Evolutionary conservation across 306 rosid species (phyloP).

Genomic region (Lathyrus aphaca): DNA sequence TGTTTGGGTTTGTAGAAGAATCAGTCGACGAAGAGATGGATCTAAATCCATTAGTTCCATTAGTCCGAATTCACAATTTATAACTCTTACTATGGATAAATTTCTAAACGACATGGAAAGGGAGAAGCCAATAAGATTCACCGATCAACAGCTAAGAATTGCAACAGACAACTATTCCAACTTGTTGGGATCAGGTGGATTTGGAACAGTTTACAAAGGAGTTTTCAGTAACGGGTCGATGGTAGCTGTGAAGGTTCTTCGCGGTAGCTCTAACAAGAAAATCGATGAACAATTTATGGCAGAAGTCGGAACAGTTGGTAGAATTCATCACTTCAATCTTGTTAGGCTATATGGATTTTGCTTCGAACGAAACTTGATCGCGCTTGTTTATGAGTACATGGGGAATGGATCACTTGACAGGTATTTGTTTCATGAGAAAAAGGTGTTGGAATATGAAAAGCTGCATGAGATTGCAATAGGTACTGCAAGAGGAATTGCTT

Average conservation of each 20-base stretch:
- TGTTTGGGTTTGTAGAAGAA: not conserved
- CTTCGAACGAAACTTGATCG: constrained; percentile 39
- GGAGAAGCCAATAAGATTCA: constrained; percentile 50
- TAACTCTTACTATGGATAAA: constrained; percentile 38
- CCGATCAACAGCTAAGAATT: constrained; percentile 31
- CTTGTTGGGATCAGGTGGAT: constrained; percentile 53
- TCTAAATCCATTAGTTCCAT: not conserved
- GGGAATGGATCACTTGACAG: constrained; percentile 49
- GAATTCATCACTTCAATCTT: constrained; percentile 45
- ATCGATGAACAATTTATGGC: constrained; percentile 49
- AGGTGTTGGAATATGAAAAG: not conserved
- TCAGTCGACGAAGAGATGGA: not conserved
- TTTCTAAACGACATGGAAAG: constrained; percentile 47
- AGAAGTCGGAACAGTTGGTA: constrained; percentile 36
- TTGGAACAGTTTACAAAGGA: constrained; percentile 37
- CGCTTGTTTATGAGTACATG: constrained; percentile 53
- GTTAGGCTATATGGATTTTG: constrained; percentile 49
- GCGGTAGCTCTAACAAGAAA: constrained; percentile 33
- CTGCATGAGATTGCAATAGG: constrained; percentile 12
- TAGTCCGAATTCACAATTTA: constrained; percentile 11
- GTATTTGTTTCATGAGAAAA: constrained; percentile 37
- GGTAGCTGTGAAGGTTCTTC: constrained; percentile 52
- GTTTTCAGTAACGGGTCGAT: constrained; percentile 42
- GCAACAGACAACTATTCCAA: constrained; percentile 47
- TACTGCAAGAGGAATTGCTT: not conserved